Evolutionary conservation across 2,329 filamentous ascomycete genomes (phyloP), one percentile per base, ranked within the genome.

Genomic region (Penicillium sp.): DNA sequence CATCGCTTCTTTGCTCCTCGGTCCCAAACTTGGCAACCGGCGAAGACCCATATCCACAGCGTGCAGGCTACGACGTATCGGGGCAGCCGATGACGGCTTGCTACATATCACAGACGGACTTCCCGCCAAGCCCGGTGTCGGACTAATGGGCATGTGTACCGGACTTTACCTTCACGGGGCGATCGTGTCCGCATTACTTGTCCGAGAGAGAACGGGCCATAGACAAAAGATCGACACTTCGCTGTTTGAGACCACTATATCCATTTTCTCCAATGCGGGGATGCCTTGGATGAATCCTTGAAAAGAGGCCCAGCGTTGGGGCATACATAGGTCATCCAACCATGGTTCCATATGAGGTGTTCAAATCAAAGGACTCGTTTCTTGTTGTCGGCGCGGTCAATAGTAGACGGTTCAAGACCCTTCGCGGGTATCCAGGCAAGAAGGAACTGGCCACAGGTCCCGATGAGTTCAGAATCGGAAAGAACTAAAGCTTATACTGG

Each of bases 321-420:
- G n/a, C n/a, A n/a, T n/a, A n/a, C 3, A 74, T 72, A 5, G 70
- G 66, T 20, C 75, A 78, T 62, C 74, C 75, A 1, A 75, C 67
- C 31, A 72, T 77, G 28, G 75, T 74, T 9, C 75, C 75, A 1
- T 78, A 77, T 45, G 67, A 76, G 48, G 72, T 72, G 0, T 78
- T 88, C 68, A 79, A 82, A 62, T 88, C 86, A 3, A 81, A 79
- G 47, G 84, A 89, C 53, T 83, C 84, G n/a, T 81, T 83, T 49
- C 77, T 89, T 31, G 76, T 89, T 18, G 77, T 88, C 41, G 86
- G 86, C 4, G 85, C 85, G 25, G 84, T 83, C n/a, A 89, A 89
- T 58, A 83, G 88, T 62, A 77, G 81, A 5, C 75, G 88, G 1
- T 89, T 87, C 54, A 79, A 79, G 13, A 76, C 86, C 18, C 69